phyloP scores from a whole-genome alignment of 1,284 basidiomycete genomes.

The Amylostereum chailletii region DNA sequence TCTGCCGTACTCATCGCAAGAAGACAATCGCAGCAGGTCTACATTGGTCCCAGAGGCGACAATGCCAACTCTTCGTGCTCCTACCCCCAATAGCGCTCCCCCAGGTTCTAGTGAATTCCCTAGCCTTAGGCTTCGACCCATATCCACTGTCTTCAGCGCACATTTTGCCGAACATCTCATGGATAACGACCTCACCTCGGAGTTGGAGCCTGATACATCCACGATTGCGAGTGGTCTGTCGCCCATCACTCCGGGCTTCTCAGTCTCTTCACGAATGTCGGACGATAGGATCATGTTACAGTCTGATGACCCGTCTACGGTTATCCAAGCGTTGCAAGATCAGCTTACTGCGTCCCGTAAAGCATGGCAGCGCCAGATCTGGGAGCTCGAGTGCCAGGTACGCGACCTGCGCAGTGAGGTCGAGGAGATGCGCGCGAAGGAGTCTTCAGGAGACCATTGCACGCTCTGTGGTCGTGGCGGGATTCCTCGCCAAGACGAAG shows the following conservation, averaged over 20 bases:
- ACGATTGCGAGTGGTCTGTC: constrained; percentile 31
- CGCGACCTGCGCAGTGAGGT: constrained; percentile 44
- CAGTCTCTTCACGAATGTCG: constrained; percentile 6
- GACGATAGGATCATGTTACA: constrained; percentile 19
- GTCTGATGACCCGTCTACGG: constrained; percentile 35
- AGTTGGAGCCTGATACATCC: constrained; percentile 37
- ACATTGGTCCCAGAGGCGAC: not conserved
- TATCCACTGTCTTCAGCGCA: constrained; percentile 67
- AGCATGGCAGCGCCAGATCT: constrained; percentile 62
- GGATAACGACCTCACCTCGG: constrained; percentile 21
- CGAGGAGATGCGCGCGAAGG: constrained; percentile 29
- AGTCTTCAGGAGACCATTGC: constrained; percentile 37
- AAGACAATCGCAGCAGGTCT: constrained; percentile 2
- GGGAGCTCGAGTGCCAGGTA: constrained; percentile 69
- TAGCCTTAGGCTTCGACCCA: constrained; percentile 60
- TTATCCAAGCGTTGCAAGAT: constrained; percentile 51
- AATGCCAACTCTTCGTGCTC: constrained; percentile 25
- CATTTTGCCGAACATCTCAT: constrained; percentile 61
- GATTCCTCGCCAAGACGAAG: constrained; percentile 4
- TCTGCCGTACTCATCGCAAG: constrained; percentile 6
- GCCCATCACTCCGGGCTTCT: constrained; percentile 42
- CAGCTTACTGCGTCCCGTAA: constrained; percentile 50
- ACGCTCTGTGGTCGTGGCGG: constrained; percentile 49
- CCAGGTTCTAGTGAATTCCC: constrained; percentile 53
- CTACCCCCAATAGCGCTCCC: constrained; percentile 54